These are phyloP conservation scores for Talaromyces ruber DNA, from an alignment of 495 filamentous ascomycete species.

Conservation along the genomic window DNA sequence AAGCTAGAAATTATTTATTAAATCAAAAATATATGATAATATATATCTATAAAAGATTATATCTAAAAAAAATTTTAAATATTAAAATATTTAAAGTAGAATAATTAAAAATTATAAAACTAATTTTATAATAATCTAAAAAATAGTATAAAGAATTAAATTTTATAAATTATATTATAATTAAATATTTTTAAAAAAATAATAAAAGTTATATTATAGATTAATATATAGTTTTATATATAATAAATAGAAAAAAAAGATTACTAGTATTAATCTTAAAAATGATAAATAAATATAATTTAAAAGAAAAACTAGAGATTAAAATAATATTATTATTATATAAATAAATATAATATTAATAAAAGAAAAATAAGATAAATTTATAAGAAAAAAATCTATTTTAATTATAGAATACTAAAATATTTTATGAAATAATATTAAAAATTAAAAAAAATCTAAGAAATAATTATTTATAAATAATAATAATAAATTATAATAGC, in stretches of 20 bases:
- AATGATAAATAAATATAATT: neutral
- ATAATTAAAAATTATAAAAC: neutral
- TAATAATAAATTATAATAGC: neutral
- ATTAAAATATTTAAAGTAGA: neutral
- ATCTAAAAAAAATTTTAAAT: neutral
- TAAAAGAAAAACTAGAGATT: neutral
- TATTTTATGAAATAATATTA: neutral
- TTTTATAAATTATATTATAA: neutral
- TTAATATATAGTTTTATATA: neutral
- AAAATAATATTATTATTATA: neutral
- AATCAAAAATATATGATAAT: neutral
- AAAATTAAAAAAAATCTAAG: neutral
- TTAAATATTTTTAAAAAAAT: neutral
- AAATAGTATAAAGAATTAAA: neutral
- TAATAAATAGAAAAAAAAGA: neutral
- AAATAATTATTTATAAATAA: neutral
- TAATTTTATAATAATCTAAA: neutral
- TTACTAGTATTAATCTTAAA: neutral
- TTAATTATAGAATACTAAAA: neutral
- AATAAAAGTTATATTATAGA: neutral
- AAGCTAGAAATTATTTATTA: neutral
- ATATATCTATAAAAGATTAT: neutral
- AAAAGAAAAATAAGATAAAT: neutral
- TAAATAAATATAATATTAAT: neutral
- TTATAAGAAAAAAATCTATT: neutral